These are phyloP conservation scores for Phoma herbarum DNA, from an alignment of 2,329 filamentous ascomycete species.

Conservation along the genomic window DNA sequence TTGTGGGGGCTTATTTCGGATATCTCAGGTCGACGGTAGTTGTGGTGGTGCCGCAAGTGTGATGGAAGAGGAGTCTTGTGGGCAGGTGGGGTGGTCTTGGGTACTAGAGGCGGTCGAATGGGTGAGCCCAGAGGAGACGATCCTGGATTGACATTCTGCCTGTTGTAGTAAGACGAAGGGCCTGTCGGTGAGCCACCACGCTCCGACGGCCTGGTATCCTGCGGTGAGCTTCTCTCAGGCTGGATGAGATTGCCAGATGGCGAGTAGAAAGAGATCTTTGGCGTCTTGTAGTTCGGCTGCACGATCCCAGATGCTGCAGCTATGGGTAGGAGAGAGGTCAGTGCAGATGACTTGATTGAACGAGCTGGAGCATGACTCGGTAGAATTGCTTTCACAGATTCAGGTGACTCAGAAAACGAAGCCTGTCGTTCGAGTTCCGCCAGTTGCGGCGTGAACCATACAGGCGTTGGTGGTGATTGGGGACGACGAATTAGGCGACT, in stretches of 20 bases:
- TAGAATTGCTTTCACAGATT: conserved; percentile 4
- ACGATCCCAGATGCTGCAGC: conserved; percentile 50
- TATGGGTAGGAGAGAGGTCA: conserved; percentile 49
- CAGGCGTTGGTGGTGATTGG: conserved; percentile 34
- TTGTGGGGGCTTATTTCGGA: conserved; percentile 30
- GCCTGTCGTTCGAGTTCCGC: conserved; percentile 31
- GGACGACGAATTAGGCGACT: conserved; percentile 25
- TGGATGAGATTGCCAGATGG: conserved; percentile 49
- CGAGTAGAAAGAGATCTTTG: conserved; percentile 46
- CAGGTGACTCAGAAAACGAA: conserved; percentile 21
- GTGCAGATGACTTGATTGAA: conserved; percentile 48
- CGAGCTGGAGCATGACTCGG: conserved; percentile 8
- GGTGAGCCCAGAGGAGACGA: neutral
- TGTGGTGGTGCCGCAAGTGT: conserved; percentile 35
- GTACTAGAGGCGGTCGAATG: conserved; percentile 29
- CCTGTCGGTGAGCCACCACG: conserved; percentile 17
- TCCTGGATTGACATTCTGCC: neutral
- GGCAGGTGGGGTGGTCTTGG: conserved; percentile 34
- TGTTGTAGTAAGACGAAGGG: conserved; percentile 24
- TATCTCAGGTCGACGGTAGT: conserved; percentile 26
- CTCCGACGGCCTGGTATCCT: conserved; percentile 19
- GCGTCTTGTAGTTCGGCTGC: conserved; percentile 36
- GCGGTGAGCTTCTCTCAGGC: conserved; percentile 30
- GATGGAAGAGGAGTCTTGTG: conserved; percentile 33
- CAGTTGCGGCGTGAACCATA: conserved; percentile 40